Conservation (phyloP, 805 yeast species). For the Saccharomycopsis microspora region DNA sequence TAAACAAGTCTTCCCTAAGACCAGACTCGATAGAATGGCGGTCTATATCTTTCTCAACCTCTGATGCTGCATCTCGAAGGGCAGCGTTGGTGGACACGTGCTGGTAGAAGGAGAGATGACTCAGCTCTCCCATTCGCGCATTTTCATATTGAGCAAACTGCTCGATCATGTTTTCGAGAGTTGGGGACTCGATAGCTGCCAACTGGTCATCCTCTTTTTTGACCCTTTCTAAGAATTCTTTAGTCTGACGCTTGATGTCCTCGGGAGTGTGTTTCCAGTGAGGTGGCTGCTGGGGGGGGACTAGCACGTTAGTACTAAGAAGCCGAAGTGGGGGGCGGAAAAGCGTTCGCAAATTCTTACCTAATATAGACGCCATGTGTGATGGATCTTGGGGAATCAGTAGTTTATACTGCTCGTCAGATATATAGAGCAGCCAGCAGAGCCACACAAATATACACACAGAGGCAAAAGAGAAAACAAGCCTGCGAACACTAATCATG, state of each 20-base stretch:
- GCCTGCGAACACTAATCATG: too few relatives aligned
- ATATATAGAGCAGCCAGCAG: constrained; percentile 10
- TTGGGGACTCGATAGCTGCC: constrained; percentile 37
- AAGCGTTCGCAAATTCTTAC: constrained; percentile 8
- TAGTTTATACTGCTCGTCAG: constrained; percentile 3
- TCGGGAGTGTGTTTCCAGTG: constrained; percentile 51
- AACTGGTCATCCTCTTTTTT: constrained; percentile 40
- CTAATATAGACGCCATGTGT: constrained; percentile 6
- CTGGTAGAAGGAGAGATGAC: constrained; percentile 56
- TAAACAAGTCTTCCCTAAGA: constrained; percentile 55
- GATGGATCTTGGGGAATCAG: background rate
- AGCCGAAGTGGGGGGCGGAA: background rate
- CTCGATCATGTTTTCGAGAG: constrained; percentile 43
- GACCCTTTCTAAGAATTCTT: constrained; percentile 32
- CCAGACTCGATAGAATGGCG: constrained; percentile 53
- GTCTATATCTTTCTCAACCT: constrained; percentile 47
- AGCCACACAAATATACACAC: constrained; percentile 9
- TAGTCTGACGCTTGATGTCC: constrained; percentile 31
- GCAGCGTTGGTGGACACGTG: constrained; percentile 55
- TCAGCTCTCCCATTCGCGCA: constrained; percentile 30
- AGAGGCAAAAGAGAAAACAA: too few relatives aligned
- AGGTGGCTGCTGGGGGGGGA: constrained; percentile 32
- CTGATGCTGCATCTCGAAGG: constrained; percentile 60
- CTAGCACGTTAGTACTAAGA: constrained; percentile 1
- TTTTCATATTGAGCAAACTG: constrained; percentile 45